Evolutionary conservation across 2,329 filamentous ascomycete species (phyloP).

Genomic region (Pseudogymnoascus verrucosus): DNA sequence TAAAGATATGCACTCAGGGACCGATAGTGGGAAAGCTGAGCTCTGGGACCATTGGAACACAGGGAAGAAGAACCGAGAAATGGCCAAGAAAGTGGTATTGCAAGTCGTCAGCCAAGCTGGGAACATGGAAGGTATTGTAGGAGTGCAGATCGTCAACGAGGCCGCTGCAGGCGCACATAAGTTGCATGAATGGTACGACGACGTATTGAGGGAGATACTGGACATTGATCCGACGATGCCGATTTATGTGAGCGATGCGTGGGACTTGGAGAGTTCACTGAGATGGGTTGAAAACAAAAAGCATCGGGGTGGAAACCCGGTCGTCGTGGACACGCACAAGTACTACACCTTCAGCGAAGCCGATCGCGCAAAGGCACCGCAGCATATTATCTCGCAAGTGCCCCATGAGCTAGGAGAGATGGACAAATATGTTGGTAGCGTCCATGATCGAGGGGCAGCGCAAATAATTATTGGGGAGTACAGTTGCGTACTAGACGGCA

Average conservation of each 20-base stretch:
- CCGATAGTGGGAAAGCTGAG: slow-evolving; percentile 40
- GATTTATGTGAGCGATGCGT: slow-evolving; percentile 50
- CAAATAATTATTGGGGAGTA: slow-evolving; percentile 50
- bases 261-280: slow-evolving; percentile 40
- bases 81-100: slow-evolving; percentile 43
- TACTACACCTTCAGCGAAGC: slow-evolving; percentile 51
- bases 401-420: slow-evolving; percentile 36
- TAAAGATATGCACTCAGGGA: slow-evolving; percentile 46
- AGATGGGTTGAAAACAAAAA: slow-evolving; percentile 38
- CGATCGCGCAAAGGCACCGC: slow-evolving; percentile 42
- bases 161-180: slow-evolving; percentile 40
- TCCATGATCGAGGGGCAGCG: slow-evolving; percentile 40
- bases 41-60: slow-evolving; percentile 35
- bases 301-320: slow-evolving; percentile 30
- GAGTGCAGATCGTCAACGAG: slow-evolving; percentile 52
- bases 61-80: slow-evolving; percentile 33
- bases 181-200: slow-evolving; percentile 51
- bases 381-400: slow-evolving; percentile 42
- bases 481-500: slow-evolving; percentile 45
- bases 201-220: slow-evolving; percentile 38
- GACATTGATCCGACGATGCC: slow-evolving; percentile 42
- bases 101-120: slow-evolving; percentile 32
- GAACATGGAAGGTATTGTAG: slow-evolving; percentile 35
- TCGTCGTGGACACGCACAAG: slow-evolving; percentile 50
- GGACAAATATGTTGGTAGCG: slow-evolving; percentile 38